Conservation (phyloP, 345 rosid species). For the Rhizophora apiculata region DNA sequence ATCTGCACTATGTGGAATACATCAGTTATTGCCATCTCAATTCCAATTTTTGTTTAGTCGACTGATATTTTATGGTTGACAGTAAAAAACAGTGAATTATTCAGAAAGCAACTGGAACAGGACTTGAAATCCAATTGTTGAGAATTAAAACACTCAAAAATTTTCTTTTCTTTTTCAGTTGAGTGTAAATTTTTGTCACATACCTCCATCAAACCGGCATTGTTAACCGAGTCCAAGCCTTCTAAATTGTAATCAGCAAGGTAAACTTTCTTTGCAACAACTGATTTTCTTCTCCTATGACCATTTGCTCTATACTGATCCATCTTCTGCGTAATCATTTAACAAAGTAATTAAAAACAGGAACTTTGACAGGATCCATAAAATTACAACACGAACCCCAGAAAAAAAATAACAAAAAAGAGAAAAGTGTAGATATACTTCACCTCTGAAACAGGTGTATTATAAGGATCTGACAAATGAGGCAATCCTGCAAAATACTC, state of each 20-base stretch:
- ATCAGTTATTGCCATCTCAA: no score
- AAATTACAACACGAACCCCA: neutral
- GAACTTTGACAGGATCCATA: neutral
- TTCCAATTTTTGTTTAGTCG: no score
- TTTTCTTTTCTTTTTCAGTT: neutral
- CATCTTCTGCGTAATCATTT: conserved; percentile 35
- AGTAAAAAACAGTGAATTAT: neutral
- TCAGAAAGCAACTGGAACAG: neutral
- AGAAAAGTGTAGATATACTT: neutral
- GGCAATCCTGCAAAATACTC: conserved; percentile 30
- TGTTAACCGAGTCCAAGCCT: conserved; percentile 33
- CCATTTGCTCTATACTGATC: conserved; percentile 34
- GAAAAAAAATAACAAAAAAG: neutral
- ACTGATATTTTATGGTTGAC: no score
- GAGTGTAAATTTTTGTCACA: neutral
- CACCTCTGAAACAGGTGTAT: conserved; percentile 56
- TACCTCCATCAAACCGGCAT: conserved; percentile 50
- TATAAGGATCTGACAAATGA: conserved; percentile 53
- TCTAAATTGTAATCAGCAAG: conserved; percentile 34
- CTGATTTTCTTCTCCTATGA: conserved; percentile 40
- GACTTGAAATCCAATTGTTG: neutral
- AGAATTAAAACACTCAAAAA: neutral
- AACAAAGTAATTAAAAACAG: neutral
- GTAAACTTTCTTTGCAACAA: conserved; percentile 35
- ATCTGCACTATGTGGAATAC: conserved; percentile 40